Evolutionary conservation across 2,329 filamentous ascomycete species (phyloP).

Genomic region (Alternaria burnsii): DNA sequence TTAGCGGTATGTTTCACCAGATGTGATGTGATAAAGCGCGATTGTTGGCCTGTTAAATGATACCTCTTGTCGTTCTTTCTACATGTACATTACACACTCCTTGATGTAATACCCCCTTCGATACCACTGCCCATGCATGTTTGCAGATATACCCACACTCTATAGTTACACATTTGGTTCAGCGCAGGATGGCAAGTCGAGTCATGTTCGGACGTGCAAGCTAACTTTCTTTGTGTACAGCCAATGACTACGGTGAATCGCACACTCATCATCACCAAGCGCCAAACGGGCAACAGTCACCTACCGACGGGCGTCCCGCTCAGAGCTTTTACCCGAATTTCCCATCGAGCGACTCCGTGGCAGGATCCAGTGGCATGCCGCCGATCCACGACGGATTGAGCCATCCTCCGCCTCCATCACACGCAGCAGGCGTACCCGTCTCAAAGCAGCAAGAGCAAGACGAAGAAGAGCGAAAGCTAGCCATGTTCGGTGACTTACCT

Average conservation of each 20-base stretch:
- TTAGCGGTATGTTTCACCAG: slow-evolving; percentile 98
- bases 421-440: slow-evolving; percentile 54
- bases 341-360: slow-evolving; percentile 63
- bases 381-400: slow-evolving; percentile 69
- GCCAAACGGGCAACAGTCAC: slow-evolving; percentile 63
- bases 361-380: slow-evolving; percentile 67
- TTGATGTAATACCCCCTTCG: slow-evolving; percentile 54
- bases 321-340: slow-evolving; percentile 81
- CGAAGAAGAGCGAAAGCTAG: slow-evolving; percentile 67
- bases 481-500: slow-evolving; percentile 86
- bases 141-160: slow-evolving; percentile 34
- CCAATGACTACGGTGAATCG: slow-evolving; percentile 67
- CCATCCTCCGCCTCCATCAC: slow-evolving; percentile 54
- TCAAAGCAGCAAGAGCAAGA: slow-evolving; percentile 60
- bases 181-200: slow-evolving; percentile 31
- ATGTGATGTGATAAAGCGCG: slow-evolving; percentile 67
- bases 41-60: slow-evolving; percentile 52
- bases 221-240: slow-evolving; percentile 59
- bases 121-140: slow-evolving; percentile 49
- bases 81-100: slow-evolving; percentile 55
- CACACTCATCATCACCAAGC: slow-evolving; percentile 73
- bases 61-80: slow-evolving; percentile 53
- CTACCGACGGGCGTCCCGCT: slow-evolving; percentile 74
- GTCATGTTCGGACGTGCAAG: slow-evolving; percentile 46
- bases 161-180: slow-evolving; percentile 39